These are phyloP conservation scores for Kurtzmaniella natalensis DNA, from an alignment of 1,139 yeast species.

Conservation along the genomic window DNA sequence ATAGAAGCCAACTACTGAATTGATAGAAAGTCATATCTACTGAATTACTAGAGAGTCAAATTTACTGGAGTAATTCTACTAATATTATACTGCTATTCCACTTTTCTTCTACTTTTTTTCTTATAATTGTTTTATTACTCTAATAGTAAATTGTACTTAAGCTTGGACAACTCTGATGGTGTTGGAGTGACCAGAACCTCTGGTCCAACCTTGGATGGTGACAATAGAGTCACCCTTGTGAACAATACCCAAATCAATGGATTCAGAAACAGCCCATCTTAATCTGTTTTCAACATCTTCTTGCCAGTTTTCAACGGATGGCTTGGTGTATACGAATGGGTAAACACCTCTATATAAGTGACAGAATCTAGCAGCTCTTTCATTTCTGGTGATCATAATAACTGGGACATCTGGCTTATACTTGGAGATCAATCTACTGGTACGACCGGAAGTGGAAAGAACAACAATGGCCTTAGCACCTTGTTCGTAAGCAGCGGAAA, in stretches of 20 bases:
- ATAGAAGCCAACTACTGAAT: too few relatives aligned
- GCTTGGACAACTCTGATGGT: constrained; percentile 76
- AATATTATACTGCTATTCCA: too few relatives aligned
- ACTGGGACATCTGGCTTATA: constrained; percentile 98
- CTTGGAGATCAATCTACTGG: constrained; percentile 95
- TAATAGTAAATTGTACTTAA: too few relatives aligned
- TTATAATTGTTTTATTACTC: too few relatives aligned
- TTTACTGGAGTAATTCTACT: too few relatives aligned
- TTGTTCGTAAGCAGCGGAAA: constrained; percentile 93
- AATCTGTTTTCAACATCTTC: constrained; percentile 94
- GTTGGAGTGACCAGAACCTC: constrained; percentile 98
- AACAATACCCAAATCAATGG: constrained; percentile 81
- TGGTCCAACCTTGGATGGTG: constrained; percentile 98
- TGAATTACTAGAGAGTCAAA: too few relatives aligned
- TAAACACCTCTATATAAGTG: constrained; percentile 98
- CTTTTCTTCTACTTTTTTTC: too few relatives aligned
- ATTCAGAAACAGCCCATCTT: constrained; percentile 90
- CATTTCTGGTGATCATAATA: constrained; percentile 96
- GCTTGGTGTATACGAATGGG: constrained; percentile 81
- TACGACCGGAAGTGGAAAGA: constrained; percentile 88
- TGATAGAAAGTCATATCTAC: too few relatives aligned
- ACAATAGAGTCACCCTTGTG: constrained; percentile 85
- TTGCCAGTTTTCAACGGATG: constrained; percentile 82
- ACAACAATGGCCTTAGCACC: constrained; percentile 96
- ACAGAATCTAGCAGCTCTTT: constrained; percentile 86